phyloP scores from a whole-genome alignment of 768 basidiomycete species.

The Cystobasidium tubakii region DNA sequence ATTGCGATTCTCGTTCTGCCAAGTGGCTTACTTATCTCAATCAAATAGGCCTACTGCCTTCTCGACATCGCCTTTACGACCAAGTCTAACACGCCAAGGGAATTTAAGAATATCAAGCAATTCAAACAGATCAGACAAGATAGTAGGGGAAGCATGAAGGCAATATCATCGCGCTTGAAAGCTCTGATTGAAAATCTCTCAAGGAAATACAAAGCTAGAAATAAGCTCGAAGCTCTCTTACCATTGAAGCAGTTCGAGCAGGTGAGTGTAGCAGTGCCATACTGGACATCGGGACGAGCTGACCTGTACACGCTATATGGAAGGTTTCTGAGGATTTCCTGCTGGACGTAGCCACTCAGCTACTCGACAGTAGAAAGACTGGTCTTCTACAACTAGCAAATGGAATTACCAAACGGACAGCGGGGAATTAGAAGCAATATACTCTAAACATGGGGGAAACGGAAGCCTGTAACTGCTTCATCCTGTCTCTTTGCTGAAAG shows the following conservation, averaged over 20 bases:
- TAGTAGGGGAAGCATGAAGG: conserved; percentile 17
- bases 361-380: conserved; percentile 18
- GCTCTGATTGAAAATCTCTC: conserved; percentile 12
- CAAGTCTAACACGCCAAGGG: not conserved
- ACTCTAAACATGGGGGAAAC: too few relatives aligned
- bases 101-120: conserved; percentile 33
- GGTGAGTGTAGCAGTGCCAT: not conserved
- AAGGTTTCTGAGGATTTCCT: conserved; percentile 20
- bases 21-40: not conserved
- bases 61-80: conserved; percentile 18
- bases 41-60: conserved; percentile 8
- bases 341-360: conserved; percentile 10
- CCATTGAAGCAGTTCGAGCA: conserved; percentile 20
- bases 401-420: conserved; percentile 21
- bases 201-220: conserved; percentile 11
- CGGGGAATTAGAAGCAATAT: conserved; percentile 16
- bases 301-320: not conserved
- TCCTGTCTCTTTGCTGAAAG: too few relatives aligned
- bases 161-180: conserved; percentile 8
- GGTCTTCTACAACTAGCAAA: conserved; percentile 8
- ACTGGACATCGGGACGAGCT: too few relatives aligned
- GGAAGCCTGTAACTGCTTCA: too few relatives aligned
- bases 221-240: conserved; percentile 6
- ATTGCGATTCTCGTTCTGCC: not conserved
- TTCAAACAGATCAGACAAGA: conserved; percentile 31